Evolutionary conservation across 768 basidiomycete genomes (phyloP).

Genomic region (Collybia nuda): DNA sequence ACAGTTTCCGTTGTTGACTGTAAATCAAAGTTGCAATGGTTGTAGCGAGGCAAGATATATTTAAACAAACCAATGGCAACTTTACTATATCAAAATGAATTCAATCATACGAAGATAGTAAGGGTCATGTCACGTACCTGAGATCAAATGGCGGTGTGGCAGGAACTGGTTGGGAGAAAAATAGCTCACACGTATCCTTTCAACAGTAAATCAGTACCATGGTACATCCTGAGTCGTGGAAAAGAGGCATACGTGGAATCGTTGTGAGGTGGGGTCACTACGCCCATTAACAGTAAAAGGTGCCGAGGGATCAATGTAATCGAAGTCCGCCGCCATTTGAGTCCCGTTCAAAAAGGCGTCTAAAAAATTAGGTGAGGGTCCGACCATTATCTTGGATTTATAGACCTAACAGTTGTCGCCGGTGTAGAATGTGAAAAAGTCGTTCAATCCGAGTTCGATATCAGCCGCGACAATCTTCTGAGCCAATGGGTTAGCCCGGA

Average conservation of each 20-base stretch:
- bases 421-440: conserved; percentile 39
- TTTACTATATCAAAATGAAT: conserved; percentile 27
- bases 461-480: conserved; percentile 56
- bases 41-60: no score
- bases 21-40: not conserved
- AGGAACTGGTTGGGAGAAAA: conserved; percentile 38
- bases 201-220: not conserved
- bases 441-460: conserved; percentile 42
- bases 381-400: not conserved
- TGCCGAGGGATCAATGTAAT: conserved; percentile 44
- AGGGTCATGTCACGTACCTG: conserved; percentile 23
- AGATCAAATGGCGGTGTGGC: conserved; percentile 45
- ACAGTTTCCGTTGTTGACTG: conserved; percentile 46
- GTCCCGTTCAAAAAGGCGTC: conserved; percentile 50
- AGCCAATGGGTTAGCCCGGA: conserved; percentile 55
- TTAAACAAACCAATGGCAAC: conserved; percentile 40
- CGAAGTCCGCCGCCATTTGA: conserved; percentile 32
- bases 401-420: conserved; percentile 47
- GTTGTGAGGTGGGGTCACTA: conserved; percentile 44
- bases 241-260: conserved; percentile 35
- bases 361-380: conserved; percentile 10
- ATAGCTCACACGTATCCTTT: conserved; percentile 44
- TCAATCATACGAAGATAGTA: not conserved
- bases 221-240: conserved; percentile 3
- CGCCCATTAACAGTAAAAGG: conserved; percentile 43